Evolutionary conservation across 163 green algal species (phyloP), one percentile per base, ranked within the genome.

Genomic region (Volvox carteri): DNA sequence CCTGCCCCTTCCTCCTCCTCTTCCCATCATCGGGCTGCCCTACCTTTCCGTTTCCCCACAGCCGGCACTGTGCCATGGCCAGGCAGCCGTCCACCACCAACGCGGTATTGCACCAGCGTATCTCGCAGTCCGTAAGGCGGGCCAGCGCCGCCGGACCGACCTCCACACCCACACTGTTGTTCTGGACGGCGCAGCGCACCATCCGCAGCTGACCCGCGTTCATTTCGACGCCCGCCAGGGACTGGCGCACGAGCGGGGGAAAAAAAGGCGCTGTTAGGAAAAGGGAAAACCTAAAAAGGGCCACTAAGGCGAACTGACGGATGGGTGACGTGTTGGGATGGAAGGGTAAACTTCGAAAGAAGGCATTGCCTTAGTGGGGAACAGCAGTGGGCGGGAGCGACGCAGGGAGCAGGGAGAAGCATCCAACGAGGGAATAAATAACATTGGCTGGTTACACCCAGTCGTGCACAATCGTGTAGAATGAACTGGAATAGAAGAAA

Each of bases 11-110:
- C n/a, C n/a, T n/a, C n/a, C n/a, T n/a, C n/a, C n/a, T n/a, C n/a
- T n/a, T n/a, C n/a, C n/a, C n/a, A n/a, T n/a, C n/a, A n/a, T n/a
- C n/a, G n/a, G n/a, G n/a, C n/a, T n/a, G n/a, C n/a, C 84, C 7
- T 41, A 89, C 84, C 72, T 84, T 89, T 28, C 54, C 70, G 84
- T 89, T 89, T 30, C 84, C 84, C 84, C 84, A 89, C 54, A 89
- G 72, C 72, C 84, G 33, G 84, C 70, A 84, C 18, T 46, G 4
- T 39, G 41, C 54, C 54, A 54, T 21, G 19, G 84, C 84, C 54
- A 89, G 72, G 72, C 84, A 89, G 23, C 84, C 84, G 28, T 89
- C 84, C 84, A 84, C 84, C 72, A 84, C 84, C 72, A 84, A 41
- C 37, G 84, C 84, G 7, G 30, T 77, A 41, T 54, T 39, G 70